Conservation (phyloP, 305 asterid genomes). For the Salvia sclarea region DNA sequence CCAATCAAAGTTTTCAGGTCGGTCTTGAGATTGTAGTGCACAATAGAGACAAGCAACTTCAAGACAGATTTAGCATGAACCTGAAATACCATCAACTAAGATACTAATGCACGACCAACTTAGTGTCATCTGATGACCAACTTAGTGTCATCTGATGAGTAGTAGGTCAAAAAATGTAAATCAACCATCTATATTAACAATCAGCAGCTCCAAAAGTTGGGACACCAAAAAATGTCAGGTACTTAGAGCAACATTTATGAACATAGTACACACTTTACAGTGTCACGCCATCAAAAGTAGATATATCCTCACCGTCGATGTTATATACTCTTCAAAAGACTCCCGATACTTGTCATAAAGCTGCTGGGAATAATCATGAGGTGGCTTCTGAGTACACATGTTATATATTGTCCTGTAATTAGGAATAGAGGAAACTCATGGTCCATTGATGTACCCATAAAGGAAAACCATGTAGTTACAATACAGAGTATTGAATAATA, state of each 20-base stretch:
- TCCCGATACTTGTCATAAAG: slow-evolving; percentile 72
- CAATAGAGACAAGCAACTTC: neutral
- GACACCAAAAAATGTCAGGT: neutral
- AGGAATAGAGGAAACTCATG: slow-evolving; percentile 27
- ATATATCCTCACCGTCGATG: slow-evolving; percentile 50
- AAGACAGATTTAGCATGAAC: neutral
- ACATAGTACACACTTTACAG: neutral
- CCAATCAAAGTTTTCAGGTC: slow-evolving; percentile 9
- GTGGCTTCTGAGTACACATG: slow-evolving; percentile 80
- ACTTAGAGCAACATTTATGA: slow-evolving; percentile 9
- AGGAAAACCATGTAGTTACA: neutral
- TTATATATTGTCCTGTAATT: slow-evolving; percentile 65
- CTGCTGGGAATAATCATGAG: slow-evolving; percentile 77
- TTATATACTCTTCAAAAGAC: slow-evolving; percentile 65
- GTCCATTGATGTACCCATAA: slow-evolving; percentile 6
- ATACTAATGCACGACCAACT: neutral
- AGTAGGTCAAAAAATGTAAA: slow-evolving; percentile 3
- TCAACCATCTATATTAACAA: slow-evolving; percentile 4
- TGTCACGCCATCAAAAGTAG: slow-evolving; percentile 9
- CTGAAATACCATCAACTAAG: neutral
- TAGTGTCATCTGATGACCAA: slow-evolving; percentile 2
- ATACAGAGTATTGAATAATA: slow-evolving; percentile 32
- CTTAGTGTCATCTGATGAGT: neutral
- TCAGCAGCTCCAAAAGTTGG: slow-evolving; percentile 1
- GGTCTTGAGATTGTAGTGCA: slow-evolving; percentile 5